These are phyloP conservation scores for Geosmithia putterillii DNA, from an alignment of 2,329 filamentous ascomycete genomes.

Conservation along the genomic window DNA sequence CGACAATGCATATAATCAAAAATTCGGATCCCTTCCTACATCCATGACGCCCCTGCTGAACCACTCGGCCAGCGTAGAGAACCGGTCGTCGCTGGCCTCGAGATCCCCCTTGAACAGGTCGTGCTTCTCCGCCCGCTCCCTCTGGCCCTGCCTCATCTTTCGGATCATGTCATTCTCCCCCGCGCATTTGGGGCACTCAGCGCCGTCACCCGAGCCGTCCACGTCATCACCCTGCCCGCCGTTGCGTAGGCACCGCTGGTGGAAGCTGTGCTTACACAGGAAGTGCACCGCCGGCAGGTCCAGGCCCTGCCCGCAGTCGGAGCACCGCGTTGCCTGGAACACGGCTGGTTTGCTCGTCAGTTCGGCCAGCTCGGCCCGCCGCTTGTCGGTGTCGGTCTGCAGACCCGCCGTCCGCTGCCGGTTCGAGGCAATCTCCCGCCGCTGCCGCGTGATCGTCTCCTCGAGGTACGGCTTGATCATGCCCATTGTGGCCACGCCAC, in stretches of 20 bases:
- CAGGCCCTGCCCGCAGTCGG: conserved; percentile 63
- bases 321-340: conserved; percentile 84
- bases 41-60: conserved; percentile 88
- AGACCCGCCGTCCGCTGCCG: conserved; percentile 73
- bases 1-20: neutral
- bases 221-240: conserved; percentile 32
- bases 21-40: conserved; percentile 20
- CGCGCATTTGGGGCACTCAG: conserved; percentile 80
- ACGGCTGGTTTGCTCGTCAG: conserved; percentile 70
- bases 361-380: conserved; percentile 66
- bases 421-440: conserved; percentile 72
- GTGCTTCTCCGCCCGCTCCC: conserved; percentile 76
- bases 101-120: conserved; percentile 80
- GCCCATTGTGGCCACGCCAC: conserved; percentile 81
- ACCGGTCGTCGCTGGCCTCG: conserved; percentile 65
- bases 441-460: conserved; percentile 78
- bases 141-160: conserved; percentile 74
- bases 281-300: conserved; percentile 92
- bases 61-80: conserved; percentile 87
- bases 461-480: conserved; percentile 91
- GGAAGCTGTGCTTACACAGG: conserved; percentile 92
- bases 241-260: conserved; percentile 66
- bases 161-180: conserved; percentile 77
- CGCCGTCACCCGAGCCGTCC: conserved; percentile 46
- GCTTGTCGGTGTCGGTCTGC: conserved; percentile 68